Evolutionary conservation across 2,329 filamentous ascomycete genomes (phyloP).

Genomic region (Talaromyces rugulosus): DNA sequence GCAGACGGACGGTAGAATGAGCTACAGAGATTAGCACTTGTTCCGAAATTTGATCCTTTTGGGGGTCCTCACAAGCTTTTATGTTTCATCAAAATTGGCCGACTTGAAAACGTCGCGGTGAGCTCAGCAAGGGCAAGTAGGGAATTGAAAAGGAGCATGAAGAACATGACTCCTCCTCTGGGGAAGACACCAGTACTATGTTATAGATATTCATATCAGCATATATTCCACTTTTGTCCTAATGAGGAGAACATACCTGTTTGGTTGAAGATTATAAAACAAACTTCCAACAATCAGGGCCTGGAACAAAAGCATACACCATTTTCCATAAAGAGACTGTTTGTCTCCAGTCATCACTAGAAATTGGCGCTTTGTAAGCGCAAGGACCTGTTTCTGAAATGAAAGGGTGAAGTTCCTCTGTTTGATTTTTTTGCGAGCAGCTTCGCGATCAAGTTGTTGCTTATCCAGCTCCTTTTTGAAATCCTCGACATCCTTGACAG

Average conservation of each 20-base stretch:
- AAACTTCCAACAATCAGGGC: constrained; percentile 46
- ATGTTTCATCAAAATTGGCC: constrained; percentile 66
- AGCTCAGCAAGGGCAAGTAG: constrained; percentile 59
- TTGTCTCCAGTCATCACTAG: constrained; percentile 53
- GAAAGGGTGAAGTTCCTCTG: constrained; percentile 53
- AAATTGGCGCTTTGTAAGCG: constrained; percentile 53
- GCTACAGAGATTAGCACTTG: constrained; percentile 21
- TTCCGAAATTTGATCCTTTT: not conserved
- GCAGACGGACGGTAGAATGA: constrained; percentile 63
- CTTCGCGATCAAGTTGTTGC: constrained; percentile 39
- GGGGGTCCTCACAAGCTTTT: constrained; percentile 53
- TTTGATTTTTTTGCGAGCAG: constrained; percentile 31
- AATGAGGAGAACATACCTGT: constrained; percentile 26
- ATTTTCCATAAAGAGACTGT: constrained; percentile 49
- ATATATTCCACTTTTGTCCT: not conserved
- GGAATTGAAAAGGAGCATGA: constrained; percentile 60
- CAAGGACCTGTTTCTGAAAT: constrained; percentile 22
- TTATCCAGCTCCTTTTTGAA: constrained; percentile 50
- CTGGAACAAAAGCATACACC: constrained; percentile 44
- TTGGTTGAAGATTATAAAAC: constrained; percentile 53
- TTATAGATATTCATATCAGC: not conserved
- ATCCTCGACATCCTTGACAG: constrained; percentile 47
- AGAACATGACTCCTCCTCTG: constrained; percentile 59
- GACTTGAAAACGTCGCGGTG: constrained; percentile 56
- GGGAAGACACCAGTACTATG: constrained; percentile 52